These are phyloP conservation scores for Proteromonas lacertae DNA, from an alignment of 352 stramenopile species.

Conservation along the genomic window DNA sequence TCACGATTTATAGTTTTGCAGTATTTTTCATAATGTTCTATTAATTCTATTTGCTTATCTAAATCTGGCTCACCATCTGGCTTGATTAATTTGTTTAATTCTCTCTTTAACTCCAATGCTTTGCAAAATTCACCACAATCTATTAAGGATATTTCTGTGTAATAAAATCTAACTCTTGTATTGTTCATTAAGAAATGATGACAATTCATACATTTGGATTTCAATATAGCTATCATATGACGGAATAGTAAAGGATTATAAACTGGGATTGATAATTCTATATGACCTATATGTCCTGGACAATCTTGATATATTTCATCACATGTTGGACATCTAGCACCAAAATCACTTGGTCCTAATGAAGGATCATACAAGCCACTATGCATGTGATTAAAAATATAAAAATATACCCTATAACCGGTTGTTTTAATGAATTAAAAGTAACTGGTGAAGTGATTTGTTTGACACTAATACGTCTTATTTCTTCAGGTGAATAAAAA, in stretches of 20 bases:
- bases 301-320: conserved; percentile 67
- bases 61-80: too few species aligned
- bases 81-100: too few species aligned
- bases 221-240: conserved; percentile 67
- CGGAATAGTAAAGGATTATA: conserved; percentile 89
- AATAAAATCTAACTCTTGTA: too few species aligned
- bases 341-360: conserved; percentile 52
- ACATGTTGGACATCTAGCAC: conserved; percentile 71
- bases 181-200: too few species aligned
- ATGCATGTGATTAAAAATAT: conserved; percentile 2
- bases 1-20: too few species aligned
- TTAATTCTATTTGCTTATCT: too few species aligned
- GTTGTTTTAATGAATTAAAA: conserved; percentile 68
- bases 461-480: conserved; percentile 69
- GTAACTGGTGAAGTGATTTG: conserved; percentile 69
- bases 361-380: conserved; percentile 77
- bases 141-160: too few species aligned
- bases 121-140: too few species aligned
- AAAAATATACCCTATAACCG: conserved; percentile 32
- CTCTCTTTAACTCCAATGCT: too few species aligned
- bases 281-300: conserved; percentile 85
- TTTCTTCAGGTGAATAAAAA: conserved; percentile 88
- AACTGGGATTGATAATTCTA: conserved; percentile 84
- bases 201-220: conserved; percentile 90
- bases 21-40: too few species aligned